Base-by-base conservation (phyloP, 2,329 filamentous ascomycete genomes). In the Chaetomium globosum region DNA sequence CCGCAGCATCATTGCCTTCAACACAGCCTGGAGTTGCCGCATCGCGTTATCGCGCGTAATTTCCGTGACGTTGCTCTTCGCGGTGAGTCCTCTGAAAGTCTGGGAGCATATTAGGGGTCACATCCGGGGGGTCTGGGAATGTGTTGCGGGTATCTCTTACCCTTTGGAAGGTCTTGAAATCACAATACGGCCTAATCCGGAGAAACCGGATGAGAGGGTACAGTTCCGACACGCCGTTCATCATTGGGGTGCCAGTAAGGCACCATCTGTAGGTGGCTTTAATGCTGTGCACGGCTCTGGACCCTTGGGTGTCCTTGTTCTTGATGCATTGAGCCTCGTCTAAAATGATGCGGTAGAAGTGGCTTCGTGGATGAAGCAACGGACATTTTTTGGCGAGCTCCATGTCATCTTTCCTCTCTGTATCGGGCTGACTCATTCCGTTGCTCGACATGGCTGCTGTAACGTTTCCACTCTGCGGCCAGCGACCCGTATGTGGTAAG, bases 321-420 rank as follows among this genome's bases (percentile, higher is more conserved):
- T 94, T 94, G 79, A 94, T 91, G 73, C 83, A 88, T 72, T 94
- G 91, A 1, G 90, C 89, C 76, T 94, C 91, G 69, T 95, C 91
- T 9, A 94, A 80, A 60, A 95, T 87, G 36, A 93, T 80, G 19
- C 89, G 84, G 72, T 89, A 85, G 81, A 89, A 93, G 59, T 80
- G 79, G 67, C 71, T 85, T 73, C 52, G 83, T 68, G 80, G 81
- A 19, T 89, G 88, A 33, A 93, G 77, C 9, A 93, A 77, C 2
- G 85, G 83, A 61, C 86, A 83, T 28, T 78, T 77, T 49, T 74
- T 70, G 1, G 71, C 72, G 23, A 80, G 69, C 3, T 75, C 73
- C 33, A 69, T 65, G 67, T 77, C 78, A 39, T 79, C 73, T 26
- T 26, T 73, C 2, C 74, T 72, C 39, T 6, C 63, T 48, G 63